phyloP scores from a whole-genome alignment of 495 filamentous ascomycete genomes.

The Margaritispora aquatica region DNA sequence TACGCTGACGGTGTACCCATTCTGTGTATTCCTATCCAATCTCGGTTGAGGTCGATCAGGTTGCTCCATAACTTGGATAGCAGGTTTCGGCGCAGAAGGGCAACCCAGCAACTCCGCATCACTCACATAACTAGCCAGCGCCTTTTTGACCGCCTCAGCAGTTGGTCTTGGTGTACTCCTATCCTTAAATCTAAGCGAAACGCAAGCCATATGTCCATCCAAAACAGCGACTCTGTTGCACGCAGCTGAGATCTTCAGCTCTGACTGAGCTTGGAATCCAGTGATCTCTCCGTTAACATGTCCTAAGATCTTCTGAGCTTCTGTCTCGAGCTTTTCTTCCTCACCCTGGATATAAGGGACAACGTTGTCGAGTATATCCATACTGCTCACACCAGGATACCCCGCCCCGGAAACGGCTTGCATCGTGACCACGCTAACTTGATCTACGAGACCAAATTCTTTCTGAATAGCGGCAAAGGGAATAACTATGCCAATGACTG shows the following conservation, averaged over 20 bases:
- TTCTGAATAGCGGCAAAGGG: slow-evolving; percentile 77
- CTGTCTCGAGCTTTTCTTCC: slow-evolving; percentile 82
- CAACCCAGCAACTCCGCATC: slow-evolving; percentile 70
- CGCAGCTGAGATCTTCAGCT: slow-evolving; percentile 1
- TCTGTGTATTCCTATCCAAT: slow-evolving; percentile 66
- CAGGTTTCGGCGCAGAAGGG: slow-evolving; percentile 65
- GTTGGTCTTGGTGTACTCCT: slow-evolving; percentile 30
- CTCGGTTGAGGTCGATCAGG: slow-evolving; percentile 78
- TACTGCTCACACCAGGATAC: slow-evolving; percentile 78
- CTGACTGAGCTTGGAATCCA: slow-evolving; percentile 38
- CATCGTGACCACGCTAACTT: slow-evolving; percentile 75
- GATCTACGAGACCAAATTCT: slow-evolving; percentile 62
- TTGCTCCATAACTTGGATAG: slow-evolving; percentile 76
- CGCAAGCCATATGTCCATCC: slow-evolving; percentile 80
- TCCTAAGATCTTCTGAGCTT: slow-evolving; percentile 82
- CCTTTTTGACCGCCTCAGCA: slow-evolving; percentile 62
- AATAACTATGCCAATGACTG: slow-evolving; percentile 84
- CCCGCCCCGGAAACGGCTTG: slow-evolving; percentile 78
- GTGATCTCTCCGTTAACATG: slow-evolving; percentile 57
- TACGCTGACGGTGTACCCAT: slow-evolving; percentile 77
- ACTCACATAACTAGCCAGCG: slow-evolving; percentile 64
- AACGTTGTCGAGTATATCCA: slow-evolving; percentile 72
- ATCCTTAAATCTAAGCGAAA: slow-evolving; percentile 63
- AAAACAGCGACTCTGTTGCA: slow-evolving; percentile 56
- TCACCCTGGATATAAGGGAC: slow-evolving; percentile 83